phyloP scores from a whole-genome alignment of 1,139 yeast genomes.

The Candida tropicalis region DNA sequence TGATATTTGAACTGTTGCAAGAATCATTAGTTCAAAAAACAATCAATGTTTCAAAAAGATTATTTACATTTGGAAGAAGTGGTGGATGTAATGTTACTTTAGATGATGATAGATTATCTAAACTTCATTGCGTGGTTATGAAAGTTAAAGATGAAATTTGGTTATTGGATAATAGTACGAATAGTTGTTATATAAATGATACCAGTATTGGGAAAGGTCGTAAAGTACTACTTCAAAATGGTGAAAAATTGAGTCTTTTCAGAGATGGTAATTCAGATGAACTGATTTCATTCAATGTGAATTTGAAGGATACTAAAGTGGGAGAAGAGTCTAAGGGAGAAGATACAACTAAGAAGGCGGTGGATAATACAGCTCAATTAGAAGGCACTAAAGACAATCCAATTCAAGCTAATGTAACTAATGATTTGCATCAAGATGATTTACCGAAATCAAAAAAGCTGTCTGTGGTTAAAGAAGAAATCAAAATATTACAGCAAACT shows the following conservation, averaged over 20 bases:
- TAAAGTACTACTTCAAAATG: constrained; percentile 61
- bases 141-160: constrained; percentile 73
- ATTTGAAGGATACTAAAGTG: constrained; percentile 23
- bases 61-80: constrained; percentile 65
- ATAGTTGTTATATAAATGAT: constrained; percentile 74
- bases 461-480: too few species aligned
- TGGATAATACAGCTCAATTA: too few species aligned
- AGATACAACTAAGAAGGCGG: too few species aligned
- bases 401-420: too few species aligned
- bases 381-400: too few species aligned
- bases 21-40: constrained; percentile 37
- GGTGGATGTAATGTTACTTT: constrained; percentile 61
- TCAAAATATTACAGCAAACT: constrained; percentile 10
- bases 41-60: constrained; percentile 63
- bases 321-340: neutral
- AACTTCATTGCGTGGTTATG: constrained; percentile 73
- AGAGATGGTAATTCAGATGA: constrained; percentile 56
- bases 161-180: constrained; percentile 79
- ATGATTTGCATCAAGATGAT: too few species aligned
- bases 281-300: constrained; percentile 54
- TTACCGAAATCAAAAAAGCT: too few species aligned
- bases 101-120: constrained; percentile 76
- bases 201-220: constrained; percentile 60
- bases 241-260: constrained; percentile 68
- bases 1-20: constrained; percentile 33